Base-by-base conservation (phyloP, 371 early-diverging fungal genomes). In the Mucor plumbeus region DNA sequence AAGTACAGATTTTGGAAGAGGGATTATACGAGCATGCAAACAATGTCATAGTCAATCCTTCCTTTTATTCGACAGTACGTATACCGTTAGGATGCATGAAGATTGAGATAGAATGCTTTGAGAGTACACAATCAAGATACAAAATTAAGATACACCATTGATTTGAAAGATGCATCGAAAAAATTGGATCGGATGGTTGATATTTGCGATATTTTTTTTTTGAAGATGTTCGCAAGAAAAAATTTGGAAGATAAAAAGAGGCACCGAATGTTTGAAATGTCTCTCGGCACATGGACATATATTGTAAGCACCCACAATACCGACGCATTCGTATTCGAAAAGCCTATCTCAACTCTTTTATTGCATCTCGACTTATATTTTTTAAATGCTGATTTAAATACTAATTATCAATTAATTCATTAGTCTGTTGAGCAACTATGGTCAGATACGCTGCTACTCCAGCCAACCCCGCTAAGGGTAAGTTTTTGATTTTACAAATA, bases 381-480 rank as follows among this genome's bases (percentile, higher is more conserved):
- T 38, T 9, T 38, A 48, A 21, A 48, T 9, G 19, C 21, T 19
- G 21, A 43, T 15, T 14, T 4, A 43, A 5, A 9, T 54, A 54
- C 34, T 54, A 54, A 54, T 33, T 14, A 5, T 17, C n/a, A 21
- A 44, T 59, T 19, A 36, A 10, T 3, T 33, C 5, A 26, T 17
- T 44, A 70, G 65, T 65, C 56, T 61, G 64, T 68, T 64, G 62
- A 70, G 58, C 65, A 73, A 73, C 60, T 65, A 86, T 86, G 86
- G 86, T 84, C 70, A 82, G 82, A 82, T 86, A 86, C 79, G 84
- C 86, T 75, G 83, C 81, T 77, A 79, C 82, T 63, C 83, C 86
- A 59, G 80, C 78, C 75, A 81, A 84, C 70, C 74, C 76, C 64
- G 72, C 80, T 61, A 86, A 84, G 83, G 78, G 86, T 85, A 78